Evolutionary conservation across 1,139 yeast species (phyloP).

Genomic region (Yamadazyma membranifaciens): DNA sequence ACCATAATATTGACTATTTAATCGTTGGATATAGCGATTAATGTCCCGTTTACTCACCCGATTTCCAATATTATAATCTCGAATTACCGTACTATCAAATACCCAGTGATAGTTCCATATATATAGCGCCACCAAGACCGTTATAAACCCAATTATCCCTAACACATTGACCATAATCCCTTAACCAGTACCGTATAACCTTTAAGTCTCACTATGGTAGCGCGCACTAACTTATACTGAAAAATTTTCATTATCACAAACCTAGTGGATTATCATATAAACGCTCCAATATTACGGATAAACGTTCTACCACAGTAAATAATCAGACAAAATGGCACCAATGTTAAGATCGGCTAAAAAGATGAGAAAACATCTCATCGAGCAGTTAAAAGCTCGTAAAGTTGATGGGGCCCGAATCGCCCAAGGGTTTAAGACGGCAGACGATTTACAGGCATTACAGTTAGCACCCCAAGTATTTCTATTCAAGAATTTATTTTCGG

Average conservation of each 20-base stretch:
- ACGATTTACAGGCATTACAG: constrained; percentile 27
- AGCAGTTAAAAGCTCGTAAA: constrained; percentile 45
- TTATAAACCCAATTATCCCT: constrained; percentile 8
- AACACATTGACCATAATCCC: not conserved
- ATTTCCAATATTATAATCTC: constrained; percentile 9
- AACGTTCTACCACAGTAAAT: no score
- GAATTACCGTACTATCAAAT: constrained; percentile 11
- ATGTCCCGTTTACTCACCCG: constrained; percentile 10
- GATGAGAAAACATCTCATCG: constrained; percentile 50
- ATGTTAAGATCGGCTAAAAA: constrained; percentile 49
- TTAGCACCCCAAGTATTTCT: constrained; percentile 82
- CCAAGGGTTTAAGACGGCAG: constrained; percentile 32
- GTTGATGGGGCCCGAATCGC: constrained; percentile 47
- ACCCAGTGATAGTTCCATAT: constrained; percentile 8
- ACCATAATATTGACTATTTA: constrained; percentile 9
- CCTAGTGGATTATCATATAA: not conserved
- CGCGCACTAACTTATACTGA: not conserved
- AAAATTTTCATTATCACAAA: constrained; percentile 5
- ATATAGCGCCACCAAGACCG: constrained; percentile 6
- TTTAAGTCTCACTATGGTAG: not conserved
- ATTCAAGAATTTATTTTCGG: constrained; percentile 82
- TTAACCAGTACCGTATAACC: no score
- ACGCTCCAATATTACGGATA: not conserved
- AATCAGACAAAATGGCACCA: constrained; percentile 26
- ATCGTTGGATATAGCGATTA: constrained; percentile 8